Conservation (phyloP, 371 early-diverging fungal species). For the Mucor irregularis region DNA sequence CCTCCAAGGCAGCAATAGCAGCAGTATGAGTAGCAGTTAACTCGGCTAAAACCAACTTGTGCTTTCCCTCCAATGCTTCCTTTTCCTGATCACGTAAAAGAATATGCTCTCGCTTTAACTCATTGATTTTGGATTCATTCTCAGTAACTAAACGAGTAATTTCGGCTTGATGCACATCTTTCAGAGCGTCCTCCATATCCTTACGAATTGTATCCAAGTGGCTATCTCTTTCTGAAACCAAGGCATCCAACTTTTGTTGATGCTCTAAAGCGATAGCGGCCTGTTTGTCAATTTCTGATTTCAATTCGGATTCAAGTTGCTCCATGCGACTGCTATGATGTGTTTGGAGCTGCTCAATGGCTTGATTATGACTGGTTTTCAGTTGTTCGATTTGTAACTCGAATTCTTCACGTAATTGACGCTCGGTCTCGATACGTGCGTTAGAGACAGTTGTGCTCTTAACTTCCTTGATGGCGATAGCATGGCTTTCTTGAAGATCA, state of each 20-base stretch:
- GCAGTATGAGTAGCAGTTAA: conserved; percentile 9
- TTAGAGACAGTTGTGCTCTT: conserved; percentile 14
- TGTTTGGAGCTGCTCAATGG: conserved; percentile 40
- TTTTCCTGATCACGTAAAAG: conserved; percentile 26
- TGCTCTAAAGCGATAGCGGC: conserved; percentile 24
- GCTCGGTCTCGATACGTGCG: conserved; percentile 32
- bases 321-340: conserved; percentile 32
- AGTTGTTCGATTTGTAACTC: conserved; percentile 37
- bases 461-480: conserved; percentile 20
- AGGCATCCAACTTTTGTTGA: conserved; percentile 20
- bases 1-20: not conserved
- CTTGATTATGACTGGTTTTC: conserved; percentile 31
- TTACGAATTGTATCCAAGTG: conserved; percentile 32
- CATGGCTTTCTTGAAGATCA: conserved; percentile 14
- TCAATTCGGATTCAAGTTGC: conserved; percentile 33
- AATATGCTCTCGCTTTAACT: conserved; percentile 21
- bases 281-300: conserved; percentile 25
- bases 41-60: conserved; percentile 12
- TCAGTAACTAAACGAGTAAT: conserved; percentile 15
- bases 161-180: conserved; percentile 24
- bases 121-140: conserved; percentile 24
- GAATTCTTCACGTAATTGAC: conserved; percentile 35
- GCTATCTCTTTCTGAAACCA: conserved; percentile 23
- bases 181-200: conserved; percentile 37
- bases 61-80: conserved; percentile 12